Evolutionary conservation across 2,329 filamentous ascomycete species (phyloP).

Genomic region (Stachybotrys chartarum): DNA sequence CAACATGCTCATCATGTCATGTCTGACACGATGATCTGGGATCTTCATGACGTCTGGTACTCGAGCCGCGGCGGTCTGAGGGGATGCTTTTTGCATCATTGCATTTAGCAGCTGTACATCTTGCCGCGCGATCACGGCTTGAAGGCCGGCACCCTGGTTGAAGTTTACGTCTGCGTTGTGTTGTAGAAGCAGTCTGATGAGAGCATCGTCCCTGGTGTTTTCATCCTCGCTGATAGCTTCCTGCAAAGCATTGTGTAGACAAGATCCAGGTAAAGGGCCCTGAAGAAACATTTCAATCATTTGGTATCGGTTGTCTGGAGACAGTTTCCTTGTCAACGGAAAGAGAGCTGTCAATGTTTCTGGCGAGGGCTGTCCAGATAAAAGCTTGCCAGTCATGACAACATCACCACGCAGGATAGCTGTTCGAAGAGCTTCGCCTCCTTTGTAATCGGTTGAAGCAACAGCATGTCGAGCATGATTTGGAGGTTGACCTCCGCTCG

Average conservation of each 20-base stretch:
- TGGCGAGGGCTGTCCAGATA: conserved; percentile 37
- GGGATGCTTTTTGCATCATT: conserved; percentile 38
- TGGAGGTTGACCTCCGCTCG: conserved; percentile 25
- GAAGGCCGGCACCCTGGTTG: conserved; percentile 41
- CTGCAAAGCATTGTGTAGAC: conserved; percentile 42
- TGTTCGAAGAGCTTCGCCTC: conserved; percentile 41
- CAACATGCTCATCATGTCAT: conserved; percentile 39
- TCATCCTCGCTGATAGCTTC: conserved; percentile 43
- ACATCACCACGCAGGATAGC: conserved; percentile 39
- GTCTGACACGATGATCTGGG: conserved; percentile 31
- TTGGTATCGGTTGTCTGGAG: conserved; percentile 33
- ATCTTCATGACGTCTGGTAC: conserved; percentile 41
- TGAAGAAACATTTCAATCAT: conserved; percentile 44
- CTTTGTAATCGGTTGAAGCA: conserved; percentile 45
- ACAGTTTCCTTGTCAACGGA: conserved; percentile 36
- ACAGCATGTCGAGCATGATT: conserved; percentile 28
- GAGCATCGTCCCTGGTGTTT: conserved; percentile 38
- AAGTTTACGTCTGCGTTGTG: conserved; percentile 48
- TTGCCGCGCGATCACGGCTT: conserved; percentile 38
- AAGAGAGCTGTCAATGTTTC: conserved; percentile 43
- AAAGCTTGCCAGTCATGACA: conserved; percentile 36
- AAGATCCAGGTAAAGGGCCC: conserved; percentile 37
- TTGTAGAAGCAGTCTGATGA: conserved; percentile 45
- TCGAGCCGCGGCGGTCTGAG: conserved; percentile 39
- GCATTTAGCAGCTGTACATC: conserved; percentile 38